Base-by-base conservation (phyloP, 768 basidiomycete species). In the Mycena galopus region DNA sequence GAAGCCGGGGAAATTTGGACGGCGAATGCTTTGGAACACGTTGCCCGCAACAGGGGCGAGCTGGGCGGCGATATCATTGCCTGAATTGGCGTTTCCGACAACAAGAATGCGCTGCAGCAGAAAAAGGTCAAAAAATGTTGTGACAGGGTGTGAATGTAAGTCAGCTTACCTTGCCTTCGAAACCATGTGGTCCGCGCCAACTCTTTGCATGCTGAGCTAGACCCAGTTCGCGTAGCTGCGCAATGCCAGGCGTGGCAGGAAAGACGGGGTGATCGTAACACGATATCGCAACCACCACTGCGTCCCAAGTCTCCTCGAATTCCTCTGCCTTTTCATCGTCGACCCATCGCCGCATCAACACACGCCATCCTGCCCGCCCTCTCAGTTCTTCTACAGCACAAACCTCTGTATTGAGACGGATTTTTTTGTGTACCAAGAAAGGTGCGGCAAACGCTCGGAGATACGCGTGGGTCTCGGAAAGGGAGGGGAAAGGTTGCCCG, bases 231-330 rank as follows among this genome's bases (percentile, higher is more conserved):
- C 85, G 61, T 17, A 64, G 61, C 17, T 27, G 53, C 14, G 60
- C 82, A 64, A 89, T 71, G 0, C 87, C 88, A 3, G 83, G 81
- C 5, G 86, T 82, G 19, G 73, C 50, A 0, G 88, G 88, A 81
- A 84, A 88, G 9, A 86, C 78, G 6, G 81, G 83, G 60, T 84
- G 82, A 71, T 88, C 87, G 70, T 84, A 86, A 83, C 82, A 88
- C 19, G 86, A 83, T 39, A 83, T 78, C 32, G 87, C 83, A 30
- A 88, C 72, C n/a, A 88, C 84, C 7, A 88, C 83, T 0, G 84
- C 87, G 59, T 89, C 88, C 88, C 88, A 88, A 2, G 69, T 64
- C 64, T 88, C 86, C 33, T 83, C 82, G 3, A 72, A 65, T 44
- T 76, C 79, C 12, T 47, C 35, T 21, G 79, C 78, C 5, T 68